Evolutionary conservation across 1,284 basidiomycete species (phyloP).

Genomic region (Cryptococcus floricola): DNA sequence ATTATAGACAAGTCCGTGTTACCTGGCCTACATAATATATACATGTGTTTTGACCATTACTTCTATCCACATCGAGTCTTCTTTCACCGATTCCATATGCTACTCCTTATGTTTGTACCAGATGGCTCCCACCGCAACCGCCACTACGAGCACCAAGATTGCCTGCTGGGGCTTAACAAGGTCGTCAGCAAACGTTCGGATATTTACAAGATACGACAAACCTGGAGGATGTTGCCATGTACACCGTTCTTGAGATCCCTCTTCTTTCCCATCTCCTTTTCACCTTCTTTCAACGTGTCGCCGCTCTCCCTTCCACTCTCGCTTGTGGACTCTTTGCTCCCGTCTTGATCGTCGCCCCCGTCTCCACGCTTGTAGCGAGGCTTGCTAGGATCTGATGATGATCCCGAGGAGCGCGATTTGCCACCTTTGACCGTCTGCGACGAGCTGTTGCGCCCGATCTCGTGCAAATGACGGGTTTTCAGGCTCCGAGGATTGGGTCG

Average conservation of each 20-base stretch:
- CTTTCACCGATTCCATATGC: not conserved
- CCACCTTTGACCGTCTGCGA: constrained; percentile 16
- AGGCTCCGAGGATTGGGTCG: not conserved
- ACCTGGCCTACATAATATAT: not conserved
- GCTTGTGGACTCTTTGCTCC: constrained; percentile 16
- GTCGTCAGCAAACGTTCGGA: not conserved
- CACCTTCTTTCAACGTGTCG: constrained; percentile 35
- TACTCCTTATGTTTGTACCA: constrained; percentile 28
- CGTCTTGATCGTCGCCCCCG: constrained; percentile 3
- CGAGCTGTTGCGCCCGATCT: constrained; percentile 6
- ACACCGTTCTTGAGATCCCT: constrained; percentile 3
- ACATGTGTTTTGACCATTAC: not conserved
- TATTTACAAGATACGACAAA: not conserved
- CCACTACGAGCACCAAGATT: constrained; percentile 37
- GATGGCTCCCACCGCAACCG: constrained; percentile 37
- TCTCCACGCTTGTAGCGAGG: constrained; percentile 2
- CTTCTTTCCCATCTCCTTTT: not conserved
- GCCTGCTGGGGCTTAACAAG: constrained; percentile 27
- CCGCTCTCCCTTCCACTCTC: constrained; percentile 41
- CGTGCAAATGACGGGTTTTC: not conserved
- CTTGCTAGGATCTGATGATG: constrained; percentile 14
- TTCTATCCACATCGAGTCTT: not conserved
- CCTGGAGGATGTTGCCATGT: constrained; percentile 7
- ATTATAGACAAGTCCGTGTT: too few species aligned
- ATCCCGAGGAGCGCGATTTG: constrained; percentile 14